Evolutionary conservation across 148 eudicot species (phyloP).

Genomic region (Rhododendron simsii): DNA sequence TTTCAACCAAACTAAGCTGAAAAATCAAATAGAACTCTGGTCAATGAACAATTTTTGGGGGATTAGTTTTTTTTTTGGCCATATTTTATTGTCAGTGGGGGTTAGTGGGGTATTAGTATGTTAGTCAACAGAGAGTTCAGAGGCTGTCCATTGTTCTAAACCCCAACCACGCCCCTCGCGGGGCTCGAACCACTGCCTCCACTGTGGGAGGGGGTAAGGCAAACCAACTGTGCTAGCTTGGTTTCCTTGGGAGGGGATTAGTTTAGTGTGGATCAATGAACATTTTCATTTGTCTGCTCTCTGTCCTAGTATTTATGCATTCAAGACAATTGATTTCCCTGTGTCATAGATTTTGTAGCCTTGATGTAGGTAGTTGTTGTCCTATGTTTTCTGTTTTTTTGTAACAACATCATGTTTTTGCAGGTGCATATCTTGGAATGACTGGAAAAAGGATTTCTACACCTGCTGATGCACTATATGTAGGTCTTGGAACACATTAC

Average conservation of each 20-base stretch:
- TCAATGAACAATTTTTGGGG: background rate
- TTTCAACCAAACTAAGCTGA: background rate
- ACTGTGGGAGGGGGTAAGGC: no score
- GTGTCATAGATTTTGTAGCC: background rate
- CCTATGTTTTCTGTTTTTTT: background rate
- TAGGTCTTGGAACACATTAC: constrained; percentile 84
- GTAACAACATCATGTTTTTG: constrained; percentile 13
- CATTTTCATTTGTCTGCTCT: background rate
- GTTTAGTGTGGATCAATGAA: background rate
- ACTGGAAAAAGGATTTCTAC: constrained; percentile 85
- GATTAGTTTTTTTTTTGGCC: no score
- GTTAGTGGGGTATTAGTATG: no score
- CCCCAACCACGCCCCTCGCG: no score
- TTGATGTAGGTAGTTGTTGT: background rate
- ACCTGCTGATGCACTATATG: constrained; percentile 88
- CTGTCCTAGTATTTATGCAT: background rate
- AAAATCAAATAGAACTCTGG: background rate
- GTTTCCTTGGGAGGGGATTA: background rate
- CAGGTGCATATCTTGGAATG: constrained; percentile 97
- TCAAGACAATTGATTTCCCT: background rate
- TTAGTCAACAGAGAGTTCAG: no score
- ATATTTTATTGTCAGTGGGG: no score
- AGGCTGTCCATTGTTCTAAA: no score
- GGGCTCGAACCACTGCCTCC: no score
- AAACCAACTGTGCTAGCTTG: no score